Conservation (phyloP, 2,329 filamentous ascomycete genomes). For the Colletotrichum higginsianum region DNA sequence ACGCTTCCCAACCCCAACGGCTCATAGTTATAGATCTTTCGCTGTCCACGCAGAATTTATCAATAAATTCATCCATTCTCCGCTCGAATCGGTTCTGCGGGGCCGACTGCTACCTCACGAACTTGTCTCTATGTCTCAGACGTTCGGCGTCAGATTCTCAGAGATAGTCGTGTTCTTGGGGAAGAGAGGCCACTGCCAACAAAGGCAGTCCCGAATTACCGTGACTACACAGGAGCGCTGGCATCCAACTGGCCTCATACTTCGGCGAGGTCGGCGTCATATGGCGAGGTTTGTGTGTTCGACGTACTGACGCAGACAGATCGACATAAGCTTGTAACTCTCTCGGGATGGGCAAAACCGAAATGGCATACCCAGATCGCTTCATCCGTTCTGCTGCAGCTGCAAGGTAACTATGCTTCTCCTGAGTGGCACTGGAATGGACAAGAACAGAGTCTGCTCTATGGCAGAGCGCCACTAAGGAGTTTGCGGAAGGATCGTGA, state of each 20-base stretch:
- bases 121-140: slow-evolving; percentile 6
- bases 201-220: slow-evolving; percentile 5
- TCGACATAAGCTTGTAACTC: not conserved
- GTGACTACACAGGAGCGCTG: not conserved
- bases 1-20: slow-evolving; percentile 27
- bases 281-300: not conserved
- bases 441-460: not conserved
- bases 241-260: not conserved
- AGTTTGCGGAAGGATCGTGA: too few relatives aligned
- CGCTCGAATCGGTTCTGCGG: slow-evolving; percentile 1
- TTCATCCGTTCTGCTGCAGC: not conserved
- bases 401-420: not conserved
- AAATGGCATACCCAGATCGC: not conserved
- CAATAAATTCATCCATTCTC: not conserved
- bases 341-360: not conserved
- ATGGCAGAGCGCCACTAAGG: not conserved
- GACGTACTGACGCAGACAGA: not conserved
- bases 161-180: not conserved
- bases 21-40: not conserved
- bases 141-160: slow-evolving; percentile 5
- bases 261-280: slow-evolving; percentile 11
- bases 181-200: slow-evolving; percentile 1
- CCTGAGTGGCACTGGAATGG: not conserved
- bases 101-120: not conserved
- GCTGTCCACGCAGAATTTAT: too few relatives aligned